Base-by-base conservation (phyloP, 169 alveolate species). In the Babesia bovis region DNA sequence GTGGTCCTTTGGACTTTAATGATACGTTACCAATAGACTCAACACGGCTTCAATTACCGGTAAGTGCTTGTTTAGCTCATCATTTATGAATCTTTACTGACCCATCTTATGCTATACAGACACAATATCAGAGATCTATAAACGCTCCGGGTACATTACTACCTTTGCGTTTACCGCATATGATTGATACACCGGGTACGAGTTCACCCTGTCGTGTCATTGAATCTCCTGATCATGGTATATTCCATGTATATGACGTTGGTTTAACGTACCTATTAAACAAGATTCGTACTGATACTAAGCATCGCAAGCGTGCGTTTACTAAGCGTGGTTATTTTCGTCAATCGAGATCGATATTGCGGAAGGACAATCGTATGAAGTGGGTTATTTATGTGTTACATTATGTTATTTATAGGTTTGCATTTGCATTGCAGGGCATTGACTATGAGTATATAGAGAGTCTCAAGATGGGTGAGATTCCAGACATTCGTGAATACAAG, bases 351-450 rank as follows among this genome's bases (percentile, higher is more conserved):
- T 45, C 79, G 25, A 17, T 77, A 47, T 10, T 42, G 19, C 65
- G 85, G 36, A 77, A 68, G 63, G 78, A 52, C 19, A 77, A 77
- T 51, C 58, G 85, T 21, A 57, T 77, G 65, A 61, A 66, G 85
- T 77, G 28, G 60, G 81, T 57, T 13, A 25, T 4, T 33, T 15
- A 4, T 15, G 13, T 23, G 0, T 17, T 7, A 30, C 6, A 9
- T 52, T 10, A 66, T 25, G 32, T n/a, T n/a, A 4, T 38, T 50
- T 21, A 33, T 49, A 77, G 85, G 67, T 77, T 49, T 40, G 85
- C 85, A 6, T 77, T 66, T 35, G 79, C 82, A 38, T 66, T 77
- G 23, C 82, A 77, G 66, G 85, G 85, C 58, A 77, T 77, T n/a
- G 85, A 77, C 66, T 77, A 77, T 42, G 85, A 77, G 32, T 42